Evolutionary conservation across 129 eudicot species (phyloP).

Genomic region (Deinandra increscens): DNA sequence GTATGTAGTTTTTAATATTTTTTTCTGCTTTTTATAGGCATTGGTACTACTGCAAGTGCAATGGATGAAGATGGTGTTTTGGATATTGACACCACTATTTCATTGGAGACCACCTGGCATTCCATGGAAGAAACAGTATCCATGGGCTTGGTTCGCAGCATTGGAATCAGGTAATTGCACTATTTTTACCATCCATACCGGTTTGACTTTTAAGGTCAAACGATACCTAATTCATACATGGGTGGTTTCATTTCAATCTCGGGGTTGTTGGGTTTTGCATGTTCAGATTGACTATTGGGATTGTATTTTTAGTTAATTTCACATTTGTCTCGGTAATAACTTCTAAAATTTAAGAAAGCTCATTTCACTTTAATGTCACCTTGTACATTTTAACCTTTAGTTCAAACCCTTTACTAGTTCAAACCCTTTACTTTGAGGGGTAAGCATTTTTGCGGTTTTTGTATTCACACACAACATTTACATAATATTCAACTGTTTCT

Average conservation of each 20-base stretch:
- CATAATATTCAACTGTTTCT: background rate
- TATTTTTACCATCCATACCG: background rate
- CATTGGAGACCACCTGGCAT: conserved; percentile 92
- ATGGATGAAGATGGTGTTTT: conserved; percentile 79
- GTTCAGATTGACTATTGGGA: background rate
- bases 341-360: background rate
- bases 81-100: conserved; percentile 72
- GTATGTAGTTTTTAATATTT: background rate
- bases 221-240: background rate
- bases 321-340: too few relatives aligned
- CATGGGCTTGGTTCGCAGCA: conserved; percentile 79
- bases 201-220: background rate
- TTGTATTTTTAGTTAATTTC: too few relatives aligned
- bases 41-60: conserved; percentile 78
- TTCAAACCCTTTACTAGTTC: too few relatives aligned
- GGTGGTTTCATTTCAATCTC: background rate
- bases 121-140: conserved; percentile 88
- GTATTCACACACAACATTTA: background rate
- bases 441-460: background rate
- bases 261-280: background rate
- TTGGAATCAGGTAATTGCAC: conserved; percentile 61
- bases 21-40: conserved; percentile 44
- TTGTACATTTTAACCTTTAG: too few relatives aligned
- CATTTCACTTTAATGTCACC: too few relatives aligned
- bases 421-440: background rate